These are phyloP conservation scores for Malbranchea cinnamomea DNA, from an alignment of 2,329 filamentous ascomycete species.

Conservation along the genomic window DNA sequence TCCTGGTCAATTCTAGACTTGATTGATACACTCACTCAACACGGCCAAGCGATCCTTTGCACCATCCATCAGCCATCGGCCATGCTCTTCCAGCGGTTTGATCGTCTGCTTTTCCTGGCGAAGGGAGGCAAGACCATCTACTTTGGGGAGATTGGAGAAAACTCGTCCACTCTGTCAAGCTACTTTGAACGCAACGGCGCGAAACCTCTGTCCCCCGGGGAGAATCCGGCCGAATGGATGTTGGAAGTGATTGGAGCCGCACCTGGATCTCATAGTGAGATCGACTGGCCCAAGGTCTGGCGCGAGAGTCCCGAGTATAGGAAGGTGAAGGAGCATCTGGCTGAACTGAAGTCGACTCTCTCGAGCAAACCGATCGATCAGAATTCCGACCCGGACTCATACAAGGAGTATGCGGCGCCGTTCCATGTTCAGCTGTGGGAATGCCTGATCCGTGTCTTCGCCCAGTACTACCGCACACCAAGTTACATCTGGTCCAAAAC, in stretches of 20 bases:
- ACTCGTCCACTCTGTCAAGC: conserved; percentile 40
- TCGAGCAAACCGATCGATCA: conserved; percentile 18
- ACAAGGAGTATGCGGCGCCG: conserved; percentile 62
- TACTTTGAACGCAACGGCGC: conserved; percentile 55
- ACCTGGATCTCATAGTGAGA: conserved; percentile 46
- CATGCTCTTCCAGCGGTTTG: conserved; percentile 81
- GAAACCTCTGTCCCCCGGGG: conserved; percentile 40
- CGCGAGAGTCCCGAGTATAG: conserved; percentile 40
- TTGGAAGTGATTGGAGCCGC: conserved; percentile 45
- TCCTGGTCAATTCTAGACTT: conserved; percentile 84
- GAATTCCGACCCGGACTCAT: conserved; percentile 19
- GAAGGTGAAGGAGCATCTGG: conserved; percentile 29
- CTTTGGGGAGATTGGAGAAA: conserved; percentile 50
- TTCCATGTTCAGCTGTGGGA: conserved; percentile 52
- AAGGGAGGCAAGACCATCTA: conserved; percentile 53
- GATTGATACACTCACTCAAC: conserved; percentile 75
- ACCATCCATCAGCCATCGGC: conserved; percentile 93
- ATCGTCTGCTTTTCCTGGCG: conserved; percentile 48
- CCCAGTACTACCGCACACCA: conserved; percentile 84
- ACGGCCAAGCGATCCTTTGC: conserved; percentile 88
- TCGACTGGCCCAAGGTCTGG: conserved; percentile 40
- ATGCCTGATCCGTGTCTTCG: conserved; percentile 61
- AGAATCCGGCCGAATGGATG: conserved; percentile 67
- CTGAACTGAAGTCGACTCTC: conserved; percentile 35
- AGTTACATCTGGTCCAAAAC: conserved; percentile 78